Evolutionary conservation across 2,329 filamentous ascomycete genomes (phyloP).

Genomic region (Drechslerella coelobrocha): DNA sequence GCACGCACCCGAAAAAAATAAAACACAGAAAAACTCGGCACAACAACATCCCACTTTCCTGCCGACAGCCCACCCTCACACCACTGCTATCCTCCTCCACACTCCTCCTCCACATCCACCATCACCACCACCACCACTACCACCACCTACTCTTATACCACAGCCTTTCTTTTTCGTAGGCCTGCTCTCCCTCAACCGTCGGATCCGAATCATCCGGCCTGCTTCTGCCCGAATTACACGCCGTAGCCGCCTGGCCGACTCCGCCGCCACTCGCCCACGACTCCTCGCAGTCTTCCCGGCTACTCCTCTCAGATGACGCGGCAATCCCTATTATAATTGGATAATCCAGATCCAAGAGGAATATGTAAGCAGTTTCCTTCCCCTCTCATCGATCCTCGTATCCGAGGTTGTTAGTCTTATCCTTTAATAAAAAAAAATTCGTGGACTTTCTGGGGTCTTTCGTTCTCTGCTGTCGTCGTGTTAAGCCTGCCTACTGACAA

Average conservation of each 20-base stretch:
- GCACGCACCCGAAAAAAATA: neutral
- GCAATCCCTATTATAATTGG: conserved; percentile 44
- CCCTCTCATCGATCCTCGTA: neutral
- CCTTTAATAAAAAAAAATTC: neutral
- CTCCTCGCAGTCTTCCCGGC: conserved; percentile 4
- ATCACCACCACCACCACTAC: conserved; percentile 8
- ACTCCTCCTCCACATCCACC: neutral
- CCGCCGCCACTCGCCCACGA: conserved; percentile 9
- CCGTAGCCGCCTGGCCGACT: conserved; percentile 3
- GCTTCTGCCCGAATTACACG: no score
- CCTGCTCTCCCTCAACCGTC: neutral
- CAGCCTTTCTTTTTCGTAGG: no score
- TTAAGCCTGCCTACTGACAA: conserved; percentile 13
- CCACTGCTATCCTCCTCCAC: no score
- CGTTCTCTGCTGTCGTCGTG: conserved; percentile 1
- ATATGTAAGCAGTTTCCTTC: conserved; percentile 31
- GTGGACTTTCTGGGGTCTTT: conserved; percentile 9
- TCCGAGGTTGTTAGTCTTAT: neutral
- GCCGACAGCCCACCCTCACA: conserved; percentile 40
- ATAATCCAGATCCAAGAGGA: conserved; percentile 39
- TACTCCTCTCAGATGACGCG: conserved; percentile 46
- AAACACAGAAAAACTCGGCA: conserved; percentile 8
- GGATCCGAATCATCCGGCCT: conserved; percentile 3
- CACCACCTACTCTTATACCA: neutral
- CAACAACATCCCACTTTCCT: conserved; percentile 32